Percentiles rank a stretch among this genome's conserved stretches.
Conservation (phyloP, 306 rosid species). For the Mucuna pruriens region DNA sequence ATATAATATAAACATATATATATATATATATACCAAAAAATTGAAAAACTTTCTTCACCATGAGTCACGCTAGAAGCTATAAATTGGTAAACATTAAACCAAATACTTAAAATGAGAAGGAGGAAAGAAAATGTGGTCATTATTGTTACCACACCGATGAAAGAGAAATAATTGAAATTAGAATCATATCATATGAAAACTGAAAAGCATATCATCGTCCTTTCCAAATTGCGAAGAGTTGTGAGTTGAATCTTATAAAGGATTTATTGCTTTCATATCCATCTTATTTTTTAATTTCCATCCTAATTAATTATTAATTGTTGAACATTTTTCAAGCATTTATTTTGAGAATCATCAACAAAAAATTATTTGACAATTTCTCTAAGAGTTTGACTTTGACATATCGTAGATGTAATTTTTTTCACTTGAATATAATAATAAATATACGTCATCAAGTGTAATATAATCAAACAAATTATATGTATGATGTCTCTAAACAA, state of each 20-base stretch:
- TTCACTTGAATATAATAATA: neutral
- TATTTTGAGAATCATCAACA: neutral
- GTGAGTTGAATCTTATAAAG: neutral
- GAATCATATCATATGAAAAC: neutral
- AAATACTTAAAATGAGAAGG: neutral
- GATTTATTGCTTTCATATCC: neutral
- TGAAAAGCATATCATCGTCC: neutral
- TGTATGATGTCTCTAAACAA: neutral
- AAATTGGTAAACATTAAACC: neutral
- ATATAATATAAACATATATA: neutral
- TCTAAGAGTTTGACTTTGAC: neutral
- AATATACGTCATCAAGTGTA: neutral
- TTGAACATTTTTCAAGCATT: neutral
- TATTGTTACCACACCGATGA: no score
- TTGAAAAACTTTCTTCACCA: neutral
- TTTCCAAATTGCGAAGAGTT: neutral
- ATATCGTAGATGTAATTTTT: neutral
- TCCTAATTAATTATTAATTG: neutral
- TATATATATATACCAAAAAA: neutral
- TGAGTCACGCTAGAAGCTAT: neutral
- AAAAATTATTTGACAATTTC: neutral
- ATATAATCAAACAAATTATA: neutral
- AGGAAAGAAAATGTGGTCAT: neutral
- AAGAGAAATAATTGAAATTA: neutral
- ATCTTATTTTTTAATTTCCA: neutral